Evolutionary conservation across 306 rosid genomes (phyloP).

Genomic region (Cercis canadensis): DNA sequence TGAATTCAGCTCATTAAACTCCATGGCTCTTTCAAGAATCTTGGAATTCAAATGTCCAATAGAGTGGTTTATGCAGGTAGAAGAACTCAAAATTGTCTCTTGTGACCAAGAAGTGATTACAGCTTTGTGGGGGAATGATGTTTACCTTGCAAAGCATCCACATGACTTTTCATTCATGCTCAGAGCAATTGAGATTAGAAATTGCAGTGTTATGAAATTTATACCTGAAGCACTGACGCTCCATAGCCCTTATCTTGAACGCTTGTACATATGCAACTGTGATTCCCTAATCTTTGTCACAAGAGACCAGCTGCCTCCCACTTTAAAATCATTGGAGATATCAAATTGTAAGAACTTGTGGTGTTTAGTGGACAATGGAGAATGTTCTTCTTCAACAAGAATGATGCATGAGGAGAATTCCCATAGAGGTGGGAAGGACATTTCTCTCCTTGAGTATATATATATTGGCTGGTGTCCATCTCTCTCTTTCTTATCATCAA

Average conservation of each 20-base stretch:
- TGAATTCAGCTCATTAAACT: constrained; percentile 24
- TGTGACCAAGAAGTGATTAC: not conserved
- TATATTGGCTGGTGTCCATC: constrained; percentile 23
- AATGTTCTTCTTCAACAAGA: not conserved
- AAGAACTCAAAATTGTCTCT: constrained; percentile 2
- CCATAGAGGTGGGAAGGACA: not conserved
- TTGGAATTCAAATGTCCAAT: constrained; percentile 5
- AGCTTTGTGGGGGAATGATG: constrained; percentile 11
- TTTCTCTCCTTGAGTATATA: constrained; percentile 12
- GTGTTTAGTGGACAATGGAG: constrained; percentile 24
- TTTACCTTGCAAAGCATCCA: not conserved
- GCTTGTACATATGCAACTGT: not conserved
- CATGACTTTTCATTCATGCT: constrained; percentile 24
- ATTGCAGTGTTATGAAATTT: constrained; percentile 2
- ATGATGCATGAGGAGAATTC: not conserved
- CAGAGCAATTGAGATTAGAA: constrained; percentile 16
- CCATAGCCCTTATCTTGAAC: constrained; percentile 1
- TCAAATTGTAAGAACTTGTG: constrained; percentile 31
- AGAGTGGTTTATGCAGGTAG: constrained; percentile 3
- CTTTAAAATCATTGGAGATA: constrained; percentile 18
- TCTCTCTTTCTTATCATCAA: constrained; percentile 14
- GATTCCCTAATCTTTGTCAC: constrained; percentile 21
- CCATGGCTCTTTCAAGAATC: constrained; percentile 6
- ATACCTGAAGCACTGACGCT: constrained; percentile 18
- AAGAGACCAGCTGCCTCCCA: constrained; percentile 23